These are phyloP conservation scores for Ceratorhiza oryzae-sativae DNA, from an alignment of 1,284 basidiomycete genomes.

Conservation along the genomic window DNA sequence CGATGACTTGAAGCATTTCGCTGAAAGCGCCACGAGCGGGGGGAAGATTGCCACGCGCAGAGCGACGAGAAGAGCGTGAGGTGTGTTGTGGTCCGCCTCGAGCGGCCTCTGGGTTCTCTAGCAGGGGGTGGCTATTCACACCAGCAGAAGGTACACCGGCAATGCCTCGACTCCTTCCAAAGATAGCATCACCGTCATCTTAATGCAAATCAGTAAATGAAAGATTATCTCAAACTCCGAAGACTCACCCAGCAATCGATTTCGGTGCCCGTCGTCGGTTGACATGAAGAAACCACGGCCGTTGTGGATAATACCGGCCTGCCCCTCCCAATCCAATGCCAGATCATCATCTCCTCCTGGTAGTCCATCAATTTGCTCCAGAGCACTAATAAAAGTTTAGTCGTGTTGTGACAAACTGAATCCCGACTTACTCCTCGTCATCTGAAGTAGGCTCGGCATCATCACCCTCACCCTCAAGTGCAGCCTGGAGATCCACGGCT, in stretches of 20 bases:
- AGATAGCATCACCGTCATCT: constrained; percentile 30
- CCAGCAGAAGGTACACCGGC: constrained; percentile 60
- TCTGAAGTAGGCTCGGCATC: constrained; percentile 46
- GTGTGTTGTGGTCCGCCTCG: constrained; percentile 58
- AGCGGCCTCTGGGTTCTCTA: constrained; percentile 68
- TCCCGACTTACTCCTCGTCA: constrained; percentile 36
- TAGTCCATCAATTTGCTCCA: constrained; percentile 24
- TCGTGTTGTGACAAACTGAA: too few relatives aligned
- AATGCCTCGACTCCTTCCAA: constrained; percentile 18
- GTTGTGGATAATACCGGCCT: constrained; percentile 27
- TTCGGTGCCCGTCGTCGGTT: constrained; percentile 32
- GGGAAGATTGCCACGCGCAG: constrained; percentile 60
- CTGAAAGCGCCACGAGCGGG: constrained; percentile 55
- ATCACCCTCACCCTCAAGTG: constrained; percentile 53
- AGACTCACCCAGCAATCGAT: constrained; percentile 23
- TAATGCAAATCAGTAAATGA: background rate
- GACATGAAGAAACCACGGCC: constrained; percentile 36
- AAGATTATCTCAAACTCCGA: background rate
- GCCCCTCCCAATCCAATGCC: constrained; percentile 26
- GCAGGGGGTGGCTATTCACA: constrained; percentile 80
- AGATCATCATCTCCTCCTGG: constrained; percentile 23
- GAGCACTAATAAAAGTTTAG: constrained; percentile 15
- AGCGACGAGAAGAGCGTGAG: constrained; percentile 61
- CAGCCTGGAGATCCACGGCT: constrained; percentile 36
- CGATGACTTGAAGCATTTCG: constrained; percentile 79